Conservation (phyloP, 2,329 filamentous ascomycete genomes). For the Ascochyta pisi region DNA sequence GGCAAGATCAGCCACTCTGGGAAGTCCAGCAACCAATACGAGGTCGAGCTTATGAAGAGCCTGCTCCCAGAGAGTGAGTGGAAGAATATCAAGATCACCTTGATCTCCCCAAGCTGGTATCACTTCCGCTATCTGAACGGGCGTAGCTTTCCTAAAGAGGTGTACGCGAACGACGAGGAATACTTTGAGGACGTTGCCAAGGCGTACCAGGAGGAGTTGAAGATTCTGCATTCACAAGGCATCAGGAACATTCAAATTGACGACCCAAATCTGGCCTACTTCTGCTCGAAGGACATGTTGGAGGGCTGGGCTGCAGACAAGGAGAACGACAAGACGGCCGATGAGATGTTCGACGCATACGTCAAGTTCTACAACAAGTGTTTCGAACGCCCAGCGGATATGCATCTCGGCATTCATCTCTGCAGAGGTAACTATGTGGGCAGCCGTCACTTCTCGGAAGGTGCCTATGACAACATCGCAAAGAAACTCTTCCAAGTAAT, state of each 20-base stretch:
- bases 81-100: slow-evolving; percentile 71
- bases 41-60: slow-evolving; percentile 66
- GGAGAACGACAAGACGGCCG: slow-evolving; percentile 71
- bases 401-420: slow-evolving; percentile 79
- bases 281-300: slow-evolving; percentile 48
- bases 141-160: slow-evolving; percentile 54
- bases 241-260: slow-evolving; percentile 59
- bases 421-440: slow-evolving; percentile 63
- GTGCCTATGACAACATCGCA: slow-evolving; percentile 57
- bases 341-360: slow-evolving; percentile 76
- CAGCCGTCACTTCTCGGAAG: slow-evolving; percentile 56
- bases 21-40: slow-evolving; percentile 61
- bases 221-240: slow-evolving; percentile 54
- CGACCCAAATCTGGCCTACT: slow-evolving; percentile 57
- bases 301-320: slow-evolving; percentile 62
- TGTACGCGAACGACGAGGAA: slow-evolving; percentile 56
- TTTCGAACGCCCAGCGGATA: slow-evolving; percentile 68
- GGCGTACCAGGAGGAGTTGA: slow-evolving; percentile 56
- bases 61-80: slow-evolving; percentile 66
- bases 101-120: slow-evolving; percentile 73
- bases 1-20: slow-evolving; percentile 65
- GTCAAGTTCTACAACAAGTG: slow-evolving; percentile 79
- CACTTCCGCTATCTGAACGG: slow-evolving; percentile 68
- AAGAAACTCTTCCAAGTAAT: slow-evolving; percentile 50
- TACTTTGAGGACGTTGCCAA: slow-evolving; percentile 57